Percentiles rank a stretch among this genome's conserved stretches.
Conservation (phyloP, 2,329 filamentous ascomycete species). For the Nakataea oryzae region DNA sequence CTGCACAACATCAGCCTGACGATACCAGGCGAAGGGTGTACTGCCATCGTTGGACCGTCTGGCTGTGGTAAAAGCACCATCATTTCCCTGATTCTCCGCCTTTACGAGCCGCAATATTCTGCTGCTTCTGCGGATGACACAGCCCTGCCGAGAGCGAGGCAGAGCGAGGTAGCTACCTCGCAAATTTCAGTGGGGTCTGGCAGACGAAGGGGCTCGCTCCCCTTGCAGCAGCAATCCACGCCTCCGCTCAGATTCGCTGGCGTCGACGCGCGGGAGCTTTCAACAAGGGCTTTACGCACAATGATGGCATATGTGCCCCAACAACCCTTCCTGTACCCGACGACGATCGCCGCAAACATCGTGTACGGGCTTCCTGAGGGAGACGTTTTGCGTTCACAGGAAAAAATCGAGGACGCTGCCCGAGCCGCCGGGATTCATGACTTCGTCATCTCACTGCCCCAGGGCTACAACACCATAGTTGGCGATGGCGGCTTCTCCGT, state of each 20-base stretch:
- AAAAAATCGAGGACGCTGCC: constrained; percentile 40
- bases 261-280: constrained; percentile 44
- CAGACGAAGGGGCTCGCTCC: not conserved
- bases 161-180: not conserved
- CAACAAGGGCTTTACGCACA: constrained; percentile 48
- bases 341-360: constrained; percentile 71
- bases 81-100: constrained; percentile 59
- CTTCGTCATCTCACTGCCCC: constrained; percentile 62
- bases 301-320: constrained; percentile 62
- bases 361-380: constrained; percentile 57
- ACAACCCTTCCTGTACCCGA: constrained; percentile 65
- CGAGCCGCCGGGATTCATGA: constrained; percentile 58
- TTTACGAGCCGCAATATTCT: constrained; percentile 41
- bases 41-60: constrained; percentile 72
- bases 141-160: not conserved
- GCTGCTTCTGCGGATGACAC: not conserved
- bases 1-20: constrained; percentile 56
- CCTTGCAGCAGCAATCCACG: constrained; percentile 1
- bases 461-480: constrained; percentile 61
- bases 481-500: constrained; percentile 66
- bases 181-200: not conserved
- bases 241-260: constrained; percentile 46
- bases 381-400: constrained; percentile 35
- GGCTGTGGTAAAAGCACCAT: constrained; percentile 91
- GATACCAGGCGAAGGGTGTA: constrained; percentile 51